These are phyloP conservation scores for Stephania japonica DNA, from an alignment of 164 flowering plant genomes.

Conservation along the genomic window DNA sequence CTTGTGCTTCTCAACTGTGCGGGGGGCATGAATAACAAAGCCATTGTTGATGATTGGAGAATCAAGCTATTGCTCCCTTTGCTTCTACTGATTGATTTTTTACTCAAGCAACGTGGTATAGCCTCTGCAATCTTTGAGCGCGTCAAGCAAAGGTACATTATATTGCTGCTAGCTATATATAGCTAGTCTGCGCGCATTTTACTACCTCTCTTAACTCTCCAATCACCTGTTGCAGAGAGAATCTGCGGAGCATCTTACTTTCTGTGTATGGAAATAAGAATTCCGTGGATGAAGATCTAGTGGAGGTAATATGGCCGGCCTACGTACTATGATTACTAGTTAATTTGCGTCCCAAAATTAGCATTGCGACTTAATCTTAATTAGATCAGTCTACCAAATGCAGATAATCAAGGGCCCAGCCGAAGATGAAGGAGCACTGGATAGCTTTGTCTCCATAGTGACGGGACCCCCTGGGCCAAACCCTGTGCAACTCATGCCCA, in stretches of 20 bases:
- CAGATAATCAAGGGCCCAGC: conserved; percentile 84
- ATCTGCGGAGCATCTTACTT: conserved; percentile 47
- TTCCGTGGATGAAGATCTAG: conserved; percentile 76
- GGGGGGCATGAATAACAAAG: conserved; percentile 99
- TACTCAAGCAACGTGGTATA: conserved; percentile 61
- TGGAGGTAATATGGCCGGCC: conserved; percentile 51
- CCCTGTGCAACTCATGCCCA: conserved; percentile 69
- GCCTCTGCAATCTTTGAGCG: conserved; percentile 73
- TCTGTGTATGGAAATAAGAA: conserved; percentile 86
- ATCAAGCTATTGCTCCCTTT: conserved; percentile 76
- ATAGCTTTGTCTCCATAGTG: conserved; percentile 82
- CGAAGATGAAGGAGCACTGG: conserved; percentile 78
- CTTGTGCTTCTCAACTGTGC: conserved; percentile 86
- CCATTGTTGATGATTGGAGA: conserved; percentile 96
- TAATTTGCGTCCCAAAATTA: no score
- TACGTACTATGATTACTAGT: no score
- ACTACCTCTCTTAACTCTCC: background rate
- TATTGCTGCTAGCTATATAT: no score
- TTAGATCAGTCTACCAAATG: conserved; percentile 14
- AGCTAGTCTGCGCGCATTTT: no score
- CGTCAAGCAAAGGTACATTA: conserved; percentile 54
- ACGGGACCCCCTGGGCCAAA: conserved; percentile 97
- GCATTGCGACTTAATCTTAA: no score
- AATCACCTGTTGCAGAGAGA: conserved; percentile 45
- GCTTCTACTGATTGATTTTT: conserved; percentile 72